phyloP scores from a whole-genome alignment of 2,329 filamentous ascomycete species.

The Graphilbum sp. region DNA sequence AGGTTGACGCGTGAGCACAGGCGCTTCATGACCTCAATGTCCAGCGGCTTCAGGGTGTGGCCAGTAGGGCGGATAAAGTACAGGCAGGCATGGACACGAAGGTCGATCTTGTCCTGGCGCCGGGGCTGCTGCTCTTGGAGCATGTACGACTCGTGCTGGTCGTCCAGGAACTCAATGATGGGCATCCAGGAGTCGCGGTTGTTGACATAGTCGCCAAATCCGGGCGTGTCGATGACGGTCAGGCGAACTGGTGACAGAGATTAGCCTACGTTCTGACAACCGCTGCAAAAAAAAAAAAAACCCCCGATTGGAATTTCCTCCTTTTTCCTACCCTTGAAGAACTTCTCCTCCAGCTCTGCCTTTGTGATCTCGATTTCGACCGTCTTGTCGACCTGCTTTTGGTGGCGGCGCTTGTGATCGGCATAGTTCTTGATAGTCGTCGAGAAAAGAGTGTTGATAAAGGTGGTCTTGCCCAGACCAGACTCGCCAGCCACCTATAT shows the following conservation, averaged over 20 bases:
- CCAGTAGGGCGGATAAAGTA: constrained; percentile 99
- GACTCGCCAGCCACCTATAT: constrained; percentile 93
- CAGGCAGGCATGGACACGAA: constrained; percentile 93
- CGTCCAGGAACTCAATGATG: constrained; percentile 98
- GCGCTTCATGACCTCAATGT: constrained; percentile 99
- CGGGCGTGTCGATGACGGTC: constrained; percentile 96
- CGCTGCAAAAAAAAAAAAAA: no score
- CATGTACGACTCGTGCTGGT: constrained; percentile 99
- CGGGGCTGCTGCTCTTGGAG: constrained; percentile 98
- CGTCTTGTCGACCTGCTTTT: constrained; percentile 99
- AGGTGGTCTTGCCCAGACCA: constrained; percentile 96
- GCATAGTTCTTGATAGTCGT: constrained; percentile 99
- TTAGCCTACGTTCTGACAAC: no score
- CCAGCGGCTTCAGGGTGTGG: constrained; percentile 94
- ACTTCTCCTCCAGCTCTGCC: constrained; percentile 99
- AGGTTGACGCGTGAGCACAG: constrained; percentile 95
- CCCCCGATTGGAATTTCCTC: no score
- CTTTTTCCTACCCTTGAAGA: constrained; percentile 93
- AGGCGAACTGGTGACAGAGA: constrained; percentile 54
- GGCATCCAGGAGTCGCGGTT: constrained; percentile 99
- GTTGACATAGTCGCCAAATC: constrained; percentile 99
- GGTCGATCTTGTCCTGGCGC: constrained; percentile 96
- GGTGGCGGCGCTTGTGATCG: constrained; percentile 97
- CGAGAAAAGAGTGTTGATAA: constrained; percentile 99
- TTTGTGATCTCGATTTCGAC: constrained; percentile 99